Conservation (phyloP, 2,329 filamentous ascomycete species). For the Fusarium mexicanum region DNA sequence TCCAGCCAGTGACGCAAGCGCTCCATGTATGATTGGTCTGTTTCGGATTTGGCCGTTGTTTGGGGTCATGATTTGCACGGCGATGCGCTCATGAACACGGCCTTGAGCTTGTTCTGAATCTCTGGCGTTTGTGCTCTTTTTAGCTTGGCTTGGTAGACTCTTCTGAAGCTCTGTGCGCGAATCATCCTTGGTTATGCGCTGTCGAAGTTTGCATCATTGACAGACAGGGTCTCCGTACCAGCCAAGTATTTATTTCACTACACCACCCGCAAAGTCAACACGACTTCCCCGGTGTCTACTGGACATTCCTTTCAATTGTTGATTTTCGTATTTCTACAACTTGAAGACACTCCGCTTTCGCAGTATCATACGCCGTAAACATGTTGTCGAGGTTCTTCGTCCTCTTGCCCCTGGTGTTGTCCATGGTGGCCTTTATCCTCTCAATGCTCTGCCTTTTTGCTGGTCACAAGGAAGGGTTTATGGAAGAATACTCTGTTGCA, state of each 20-base stretch:
- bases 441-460: conserved; percentile 53
- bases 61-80: conserved; percentile 36
- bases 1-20: conserved; percentile 34
- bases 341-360: background rate
- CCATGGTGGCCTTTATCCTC: conserved; percentile 52
- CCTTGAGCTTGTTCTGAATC: conserved; percentile 18
- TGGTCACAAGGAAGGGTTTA: conserved; percentile 53
- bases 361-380: conserved; percentile 1
- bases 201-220: conserved; percentile 28
- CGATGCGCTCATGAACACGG: conserved; percentile 33
- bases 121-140: conserved; percentile 14
- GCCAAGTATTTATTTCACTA: conserved; percentile 25
- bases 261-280: conserved; percentile 6
- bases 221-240: conserved; percentile 1
- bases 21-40: conserved; percentile 9
- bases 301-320: conserved; percentile 8
- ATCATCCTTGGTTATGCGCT: conserved; percentile 18
- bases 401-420: conserved; percentile 50
- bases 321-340: conserved; percentile 3
- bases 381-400: conserved; percentile 46
- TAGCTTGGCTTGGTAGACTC: background rate
- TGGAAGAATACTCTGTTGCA: conserved; percentile 55
- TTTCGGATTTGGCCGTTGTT: conserved; percentile 20
- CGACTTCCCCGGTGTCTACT: background rate
- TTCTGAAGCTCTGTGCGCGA: conserved; percentile 3